Percentiles rank a stretch among this genome's conserved stretches.
Evolutionary conservation across 2,329 filamentous ascomycete genomes (phyloP).

Genomic region (Fusarium multiceps): DNA sequence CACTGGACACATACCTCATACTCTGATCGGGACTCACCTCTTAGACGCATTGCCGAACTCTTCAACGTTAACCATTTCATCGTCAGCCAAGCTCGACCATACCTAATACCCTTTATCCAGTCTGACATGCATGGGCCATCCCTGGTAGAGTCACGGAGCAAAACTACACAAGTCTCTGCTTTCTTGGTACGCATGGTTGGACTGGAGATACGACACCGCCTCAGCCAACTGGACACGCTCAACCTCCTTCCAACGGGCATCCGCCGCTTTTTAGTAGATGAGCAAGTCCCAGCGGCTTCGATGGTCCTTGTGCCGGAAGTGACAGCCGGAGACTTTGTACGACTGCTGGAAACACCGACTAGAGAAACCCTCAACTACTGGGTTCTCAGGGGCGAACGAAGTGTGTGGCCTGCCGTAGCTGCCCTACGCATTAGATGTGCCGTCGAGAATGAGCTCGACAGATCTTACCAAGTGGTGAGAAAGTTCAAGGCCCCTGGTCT

Average conservation of each 20-base stretch:
- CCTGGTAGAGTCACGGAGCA: constrained; percentile 68
- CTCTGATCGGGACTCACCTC: constrained; percentile 71
- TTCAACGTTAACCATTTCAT: constrained; percentile 98
- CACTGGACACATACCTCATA: constrained; percentile 75
- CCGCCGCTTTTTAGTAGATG: constrained; percentile 82
- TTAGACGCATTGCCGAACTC: constrained; percentile 80
- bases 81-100: constrained; percentile 90
- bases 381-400: constrained; percentile 85
- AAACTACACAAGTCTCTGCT: constrained; percentile 66
- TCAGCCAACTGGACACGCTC: constrained; percentile 83
- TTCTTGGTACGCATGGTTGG: constrained; percentile 76
- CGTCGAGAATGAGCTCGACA: constrained; percentile 88
- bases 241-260: constrained; percentile 76
- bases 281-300: constrained; percentile 80
- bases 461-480: constrained; percentile 83
- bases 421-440: constrained; percentile 85
- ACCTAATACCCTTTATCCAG: constrained; percentile 85
- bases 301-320: constrained; percentile 87
- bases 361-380: constrained; percentile 81
- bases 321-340: constrained; percentile 76
- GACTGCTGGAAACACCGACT: constrained; percentile 85
- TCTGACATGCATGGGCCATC: constrained; percentile 83
- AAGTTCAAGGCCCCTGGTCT: constrained; percentile 67
- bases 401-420: constrained; percentile 89
- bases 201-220: constrained; percentile 81